Evolutionary conservation across 768 basidiomycete genomes (phyloP).

Genomic region (Neoboletus magnificus): DNA sequence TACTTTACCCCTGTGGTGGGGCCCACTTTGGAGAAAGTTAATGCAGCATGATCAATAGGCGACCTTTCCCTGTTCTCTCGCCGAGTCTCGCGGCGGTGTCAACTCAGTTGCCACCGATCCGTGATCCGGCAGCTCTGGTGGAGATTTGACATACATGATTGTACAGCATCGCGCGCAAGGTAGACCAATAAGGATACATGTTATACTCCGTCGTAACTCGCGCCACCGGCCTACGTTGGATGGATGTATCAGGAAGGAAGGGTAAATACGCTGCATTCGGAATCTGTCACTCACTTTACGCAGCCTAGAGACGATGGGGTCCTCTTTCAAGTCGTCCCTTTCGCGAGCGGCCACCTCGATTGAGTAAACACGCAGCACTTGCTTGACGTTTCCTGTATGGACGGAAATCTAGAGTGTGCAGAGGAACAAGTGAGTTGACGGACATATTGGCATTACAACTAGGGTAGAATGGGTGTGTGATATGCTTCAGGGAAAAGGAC

Average conservation of each 20-base stretch:
- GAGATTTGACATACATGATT: constrained; percentile 11
- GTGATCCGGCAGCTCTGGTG: constrained; percentile 17
- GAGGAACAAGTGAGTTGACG: constrained; percentile 29
- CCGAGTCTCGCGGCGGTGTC: constrained; percentile 21
- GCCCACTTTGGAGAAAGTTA: background rate
- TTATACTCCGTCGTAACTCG: constrained; percentile 84
- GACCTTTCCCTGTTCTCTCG: no score
- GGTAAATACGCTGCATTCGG: background rate
- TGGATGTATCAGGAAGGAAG: constrained; percentile 17
- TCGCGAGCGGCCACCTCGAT: constrained; percentile 87
- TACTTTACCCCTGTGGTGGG: background rate
- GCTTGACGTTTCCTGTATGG: constrained; percentile 85
- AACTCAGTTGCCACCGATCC: constrained; percentile 22
- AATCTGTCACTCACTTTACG: constrained; percentile 60
- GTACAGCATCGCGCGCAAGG: constrained; percentile 10
- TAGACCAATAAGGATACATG: constrained; percentile 13
- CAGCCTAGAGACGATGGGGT: constrained; percentile 75
- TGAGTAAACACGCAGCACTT: constrained; percentile 70
- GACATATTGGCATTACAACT: constrained; percentile 17
- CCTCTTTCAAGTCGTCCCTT: constrained; percentile 82
- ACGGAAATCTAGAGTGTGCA: constrained; percentile 72
- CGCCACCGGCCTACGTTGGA: constrained; percentile 68
- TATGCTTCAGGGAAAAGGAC: constrained; percentile 1
- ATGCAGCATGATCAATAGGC: background rate
- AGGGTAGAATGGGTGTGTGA: constrained; percentile 29